Evolutionary conservation across 208 protist species (phyloP), one percentile per base, ranked within the genome.

Genomic region (Leishmania gerbilli): DNA sequence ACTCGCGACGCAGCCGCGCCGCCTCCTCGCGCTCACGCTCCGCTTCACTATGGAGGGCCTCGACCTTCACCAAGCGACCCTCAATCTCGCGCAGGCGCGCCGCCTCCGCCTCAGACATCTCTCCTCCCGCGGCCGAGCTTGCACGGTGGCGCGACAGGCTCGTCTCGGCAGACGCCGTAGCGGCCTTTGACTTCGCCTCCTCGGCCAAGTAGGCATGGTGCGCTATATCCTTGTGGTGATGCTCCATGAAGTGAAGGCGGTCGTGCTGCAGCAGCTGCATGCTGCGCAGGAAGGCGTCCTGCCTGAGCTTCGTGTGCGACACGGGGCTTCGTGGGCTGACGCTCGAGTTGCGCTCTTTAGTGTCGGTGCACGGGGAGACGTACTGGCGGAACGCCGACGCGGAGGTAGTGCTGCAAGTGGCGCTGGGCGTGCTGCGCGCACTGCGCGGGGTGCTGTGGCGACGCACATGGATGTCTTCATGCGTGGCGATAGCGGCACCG

Each of bases 221-320:
- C 49, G 91, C 91, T 86, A 96, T 91, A 80, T 94, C 92, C 86
- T 93, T 95, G 77, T 97, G 94, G 31, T 96, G 80, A 77, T 97
- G 95, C 79, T 93, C 89, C 92, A 96, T 91, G 83, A 97, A 85
- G 79, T 96, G 94, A 17, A 94, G 80, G 49, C 94, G 94, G 87
- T 97, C 91, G 82, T 97, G 94, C 81, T 93, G 87, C 51, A 95
- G 72, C 76, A 88, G 92, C 87, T 92, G 87, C 51, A 95, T 71
- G 76, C 65, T 84, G 72, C 91, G 93, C 47, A 93, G 7, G 77
- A 97, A 88, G 58, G 79, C 51, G 56, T 92, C 88, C 75, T 90
- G 82, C 51, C 89, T 87, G 19, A 68, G 79, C 71, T 72, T 62
- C 67, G 68, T 37, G 60, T 58, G 67, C 13, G 87, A 87, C n/a